These are phyloP conservation scores for Porcisia hertigi DNA, from an alignment of 208 protist species.

Conservation along the genomic window DNA sequence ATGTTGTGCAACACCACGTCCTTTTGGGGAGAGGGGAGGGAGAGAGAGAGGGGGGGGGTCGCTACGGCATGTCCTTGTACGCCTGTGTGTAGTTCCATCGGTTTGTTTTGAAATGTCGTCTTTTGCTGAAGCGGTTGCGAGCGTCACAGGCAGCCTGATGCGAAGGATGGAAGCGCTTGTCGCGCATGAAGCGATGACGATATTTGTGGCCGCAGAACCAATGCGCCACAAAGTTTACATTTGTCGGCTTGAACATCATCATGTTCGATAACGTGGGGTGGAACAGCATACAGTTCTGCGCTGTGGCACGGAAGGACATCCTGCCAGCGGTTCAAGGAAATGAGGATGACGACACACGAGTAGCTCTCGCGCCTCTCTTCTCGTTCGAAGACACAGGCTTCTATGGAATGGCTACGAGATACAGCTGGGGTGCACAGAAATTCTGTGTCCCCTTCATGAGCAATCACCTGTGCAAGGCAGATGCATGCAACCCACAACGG, in stretches of 20 bases:
- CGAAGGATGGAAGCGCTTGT: constrained; percentile 89
- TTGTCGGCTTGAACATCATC: constrained; percentile 58
- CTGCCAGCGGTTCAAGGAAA: not conserved
- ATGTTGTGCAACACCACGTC: not conserved
- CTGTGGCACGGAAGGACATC: constrained; percentile 28
- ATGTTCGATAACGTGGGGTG: constrained; percentile 25
- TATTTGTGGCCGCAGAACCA: constrained; percentile 90
- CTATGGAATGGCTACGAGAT: not conserved
- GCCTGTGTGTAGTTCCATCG: constrained; percentile 92
- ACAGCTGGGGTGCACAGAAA: not conserved
- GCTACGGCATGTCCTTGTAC: constrained; percentile 90
- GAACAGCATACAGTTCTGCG: constrained; percentile 32
- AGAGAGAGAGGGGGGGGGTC: not conserved
- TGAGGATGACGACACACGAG: not conserved
- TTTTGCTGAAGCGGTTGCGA: constrained; percentile 84
- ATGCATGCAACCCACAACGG: not conserved
- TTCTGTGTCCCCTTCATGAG: not conserved
- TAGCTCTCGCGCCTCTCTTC: not conserved
- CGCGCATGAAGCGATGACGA: constrained; percentile 85
- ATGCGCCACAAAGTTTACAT: constrained; percentile 66
- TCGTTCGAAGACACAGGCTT: not conserved
- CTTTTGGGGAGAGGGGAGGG: not conserved
- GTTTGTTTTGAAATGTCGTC: constrained; percentile 89
- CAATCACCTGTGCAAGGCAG: not conserved
- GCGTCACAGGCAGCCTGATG: constrained; percentile 68